A percentile compares a stretch with the other conserved stretches of the same genome.
These are phyloP conservation scores for Taiozyma sp. DNA, from an alignment of 1,139 yeast genomes.

Conservation along the genomic window DNA sequence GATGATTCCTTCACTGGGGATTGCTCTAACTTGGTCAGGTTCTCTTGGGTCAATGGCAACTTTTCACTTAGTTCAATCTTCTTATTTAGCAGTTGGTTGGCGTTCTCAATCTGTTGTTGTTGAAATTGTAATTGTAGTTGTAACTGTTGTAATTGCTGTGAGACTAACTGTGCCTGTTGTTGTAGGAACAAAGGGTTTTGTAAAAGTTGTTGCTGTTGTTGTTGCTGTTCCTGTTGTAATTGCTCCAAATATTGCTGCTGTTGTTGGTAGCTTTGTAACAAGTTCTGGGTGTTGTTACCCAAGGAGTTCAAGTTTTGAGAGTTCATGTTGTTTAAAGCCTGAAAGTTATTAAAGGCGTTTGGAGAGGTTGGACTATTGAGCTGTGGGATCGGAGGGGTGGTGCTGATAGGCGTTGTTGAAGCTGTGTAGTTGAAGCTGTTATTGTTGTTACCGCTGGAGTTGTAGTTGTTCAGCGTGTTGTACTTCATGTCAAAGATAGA, in stretches of 20 bases:
- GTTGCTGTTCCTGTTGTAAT: slow-evolving; percentile 3
- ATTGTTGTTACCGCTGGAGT: background rate
- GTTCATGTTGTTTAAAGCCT: background rate
- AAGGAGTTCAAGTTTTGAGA: background rate
- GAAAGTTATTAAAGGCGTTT: background rate
- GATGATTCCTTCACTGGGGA: background rate
- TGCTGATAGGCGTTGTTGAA: slow-evolving; percentile 4
- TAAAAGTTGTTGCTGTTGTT: slow-evolving; percentile 7
- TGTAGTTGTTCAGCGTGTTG: background rate
- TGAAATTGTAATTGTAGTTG: slow-evolving; percentile 9
- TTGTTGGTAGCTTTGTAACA: slow-evolving; percentile 8
- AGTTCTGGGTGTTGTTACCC: slow-evolving; percentile 2
- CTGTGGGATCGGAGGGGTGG: slow-evolving; percentile 6
- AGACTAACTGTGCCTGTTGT: slow-evolving; percentile 10
- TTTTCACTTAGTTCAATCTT: slow-evolving; percentile 8
- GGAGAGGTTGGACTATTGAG: background rate
- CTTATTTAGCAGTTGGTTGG: slow-evolving; percentile 8
- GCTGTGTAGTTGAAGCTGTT: slow-evolving; percentile 3
- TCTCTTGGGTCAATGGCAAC: slow-evolving; percentile 20
- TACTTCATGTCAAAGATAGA: background rate
- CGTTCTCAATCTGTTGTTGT: slow-evolving; percentile 14
- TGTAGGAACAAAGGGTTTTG: slow-evolving; percentile 8
- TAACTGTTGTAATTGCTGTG: slow-evolving; percentile 9
- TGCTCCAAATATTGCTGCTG: slow-evolving; percentile 8
- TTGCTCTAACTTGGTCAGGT: slow-evolving; percentile 15